These are phyloP conservation scores for Malbranchea cinnamomea DNA, from an alignment of 2,329 filamentous ascomycete genomes.

Conservation along the genomic window DNA sequence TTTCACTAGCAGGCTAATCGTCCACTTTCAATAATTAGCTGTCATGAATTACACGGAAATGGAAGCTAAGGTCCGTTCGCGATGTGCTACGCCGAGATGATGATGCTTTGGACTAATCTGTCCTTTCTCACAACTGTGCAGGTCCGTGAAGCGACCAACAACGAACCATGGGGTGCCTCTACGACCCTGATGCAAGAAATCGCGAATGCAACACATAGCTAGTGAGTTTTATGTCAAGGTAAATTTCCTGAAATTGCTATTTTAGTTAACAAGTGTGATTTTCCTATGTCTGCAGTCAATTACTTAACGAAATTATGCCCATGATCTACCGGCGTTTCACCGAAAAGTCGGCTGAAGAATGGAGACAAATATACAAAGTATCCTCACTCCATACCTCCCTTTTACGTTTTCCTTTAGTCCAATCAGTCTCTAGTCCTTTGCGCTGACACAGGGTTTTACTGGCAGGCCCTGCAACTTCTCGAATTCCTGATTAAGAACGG, in stretches of 20 bases:
- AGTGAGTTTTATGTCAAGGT: slow-evolving; percentile 53
- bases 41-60: slow-evolving; percentile 98
- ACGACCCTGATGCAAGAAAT: slow-evolving; percentile 92
- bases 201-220: slow-evolving; percentile 93
- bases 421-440: not conserved
- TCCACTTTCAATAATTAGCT: slow-evolving; percentile 38
- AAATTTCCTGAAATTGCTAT: slow-evolving; percentile 3
- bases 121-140: slow-evolving; percentile 25
- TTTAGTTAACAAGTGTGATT: slow-evolving; percentile 6
- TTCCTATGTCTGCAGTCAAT: slow-evolving; percentile 48
- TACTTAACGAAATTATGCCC: slow-evolving; percentile 98
- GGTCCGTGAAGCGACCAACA: slow-evolving; percentile 97
- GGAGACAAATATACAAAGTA: slow-evolving; percentile 98
- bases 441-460: not conserved
- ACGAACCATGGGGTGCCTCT: slow-evolving; percentile 89
- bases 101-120: not conserved
- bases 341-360: slow-evolving; percentile 94
- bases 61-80: slow-evolving; percentile 47
- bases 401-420: not conserved
- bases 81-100: slow-evolving; percentile 6
- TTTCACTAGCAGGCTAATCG: not conserved
- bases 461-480: slow-evolving; percentile 66
- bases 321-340: slow-evolving; percentile 99
- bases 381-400: slow-evolving; percentile 4
- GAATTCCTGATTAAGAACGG: slow-evolving; percentile 76